Evolutionary conservation across 768 basidiomycete genomes (phyloP).

Genomic region (Ramaria sp.): DNA sequence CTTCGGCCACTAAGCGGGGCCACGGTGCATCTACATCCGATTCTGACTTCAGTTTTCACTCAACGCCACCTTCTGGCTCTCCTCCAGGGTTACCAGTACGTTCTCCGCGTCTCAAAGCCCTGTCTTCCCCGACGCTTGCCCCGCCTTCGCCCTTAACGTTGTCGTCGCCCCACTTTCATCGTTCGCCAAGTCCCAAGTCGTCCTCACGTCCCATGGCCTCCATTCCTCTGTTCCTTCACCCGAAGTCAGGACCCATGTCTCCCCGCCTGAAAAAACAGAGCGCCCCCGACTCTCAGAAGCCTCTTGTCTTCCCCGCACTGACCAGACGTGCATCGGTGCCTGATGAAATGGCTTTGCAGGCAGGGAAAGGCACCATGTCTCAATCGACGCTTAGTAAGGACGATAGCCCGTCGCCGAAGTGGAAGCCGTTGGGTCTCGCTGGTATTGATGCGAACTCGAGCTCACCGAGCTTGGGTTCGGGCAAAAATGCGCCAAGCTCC

Average conservation of each 20-base stretch:
- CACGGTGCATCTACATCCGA: neutral
- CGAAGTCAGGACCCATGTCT: neutral
- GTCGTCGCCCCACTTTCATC: neutral
- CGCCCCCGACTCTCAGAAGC: neutral
- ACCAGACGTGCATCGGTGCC: neutral
- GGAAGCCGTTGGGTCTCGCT: neutral
- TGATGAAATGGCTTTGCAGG: neutral
- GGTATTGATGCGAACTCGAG: neutral
- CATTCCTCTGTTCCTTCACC: neutral
- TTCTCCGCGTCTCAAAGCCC: neutral
- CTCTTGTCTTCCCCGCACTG: neutral
- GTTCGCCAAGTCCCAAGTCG: neutral
- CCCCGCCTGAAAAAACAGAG: neutral
- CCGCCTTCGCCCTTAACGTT: neutral
- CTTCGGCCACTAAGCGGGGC: neutral
- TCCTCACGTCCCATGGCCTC: neutral
- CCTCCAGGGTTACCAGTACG: constrained; percentile 3
- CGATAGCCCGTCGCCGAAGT: neutral
- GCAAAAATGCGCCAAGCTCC: neutral
- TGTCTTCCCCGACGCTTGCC: constrained; percentile 1
- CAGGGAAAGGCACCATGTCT: neutral
- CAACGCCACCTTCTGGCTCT: neutral
- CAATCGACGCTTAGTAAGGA: neutral
- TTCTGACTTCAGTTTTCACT: neutral
- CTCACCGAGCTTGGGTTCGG: neutral